Conservation (phyloP, 78 protist genomes). For the Dictyostelium brefeldianum region DNA sequence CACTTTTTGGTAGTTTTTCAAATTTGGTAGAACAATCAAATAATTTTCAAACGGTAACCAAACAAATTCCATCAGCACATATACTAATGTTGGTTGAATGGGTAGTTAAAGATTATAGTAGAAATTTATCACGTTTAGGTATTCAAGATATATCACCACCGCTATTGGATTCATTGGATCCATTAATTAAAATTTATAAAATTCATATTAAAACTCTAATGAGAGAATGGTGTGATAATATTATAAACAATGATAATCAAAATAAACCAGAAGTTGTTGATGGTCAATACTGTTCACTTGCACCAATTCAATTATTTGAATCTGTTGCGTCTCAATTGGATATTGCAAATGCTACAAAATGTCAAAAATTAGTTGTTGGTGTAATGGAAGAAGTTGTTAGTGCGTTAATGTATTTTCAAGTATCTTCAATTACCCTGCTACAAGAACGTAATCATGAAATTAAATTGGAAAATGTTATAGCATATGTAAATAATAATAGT, state of each 20-base stretch:
- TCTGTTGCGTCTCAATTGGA: conserved; percentile 56
- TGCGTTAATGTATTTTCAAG: conserved; percentile 59
- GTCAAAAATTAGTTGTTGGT: conserved; percentile 66
- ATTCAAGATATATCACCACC: conserved; percentile 74
- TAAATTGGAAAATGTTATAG: conserved; percentile 69
- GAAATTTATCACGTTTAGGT: conserved; percentile 51
- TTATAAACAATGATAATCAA: conserved; percentile 49
- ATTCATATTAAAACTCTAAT: conserved; percentile 44
- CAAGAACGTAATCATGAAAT: conserved; percentile 63
- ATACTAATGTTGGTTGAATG: conserved; percentile 73
- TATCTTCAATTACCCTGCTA: not conserved
- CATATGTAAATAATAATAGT: conserved; percentile 61
- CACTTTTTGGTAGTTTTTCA: conserved; percentile 65
- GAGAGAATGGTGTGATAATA: conserved; percentile 73
- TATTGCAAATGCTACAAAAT: conserved; percentile 65
- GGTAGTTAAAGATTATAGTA: conserved; percentile 68
- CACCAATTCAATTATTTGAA: conserved; percentile 68
- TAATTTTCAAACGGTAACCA: not conserved
- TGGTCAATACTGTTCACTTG: conserved; percentile 57
- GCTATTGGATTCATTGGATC: conserved; percentile 58
- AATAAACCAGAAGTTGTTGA: conserved; percentile 54
- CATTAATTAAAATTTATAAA: conserved; percentile 53
- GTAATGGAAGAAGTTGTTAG: conserved; percentile 62
- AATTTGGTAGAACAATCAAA: conserved; percentile 33
- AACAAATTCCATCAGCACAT: conserved; percentile 55